Base-by-base conservation (phyloP, 768 basidiomycete species). In the Hydnum rufescens region DNA sequence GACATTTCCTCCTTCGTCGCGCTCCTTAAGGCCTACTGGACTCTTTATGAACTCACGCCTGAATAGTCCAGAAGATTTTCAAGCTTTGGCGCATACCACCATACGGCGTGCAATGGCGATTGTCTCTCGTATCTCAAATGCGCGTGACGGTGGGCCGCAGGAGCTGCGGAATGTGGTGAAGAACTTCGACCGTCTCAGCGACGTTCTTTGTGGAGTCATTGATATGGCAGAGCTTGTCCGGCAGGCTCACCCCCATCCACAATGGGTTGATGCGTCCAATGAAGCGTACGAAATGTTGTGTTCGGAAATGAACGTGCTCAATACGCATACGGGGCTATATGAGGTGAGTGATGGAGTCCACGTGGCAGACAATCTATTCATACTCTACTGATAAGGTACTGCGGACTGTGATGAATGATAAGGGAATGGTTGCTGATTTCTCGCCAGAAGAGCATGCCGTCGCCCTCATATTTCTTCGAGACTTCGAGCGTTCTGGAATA, bases 401-500 rank as follows among this genome's bases (percentile, higher is more conserved):
- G 46, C 77, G 76, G 63, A 68, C 64, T 16, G 81, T 88, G 43
- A 64, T 89, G 53, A 73, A 73, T 23, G 82, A 88, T 63, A 69
- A 73, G 3, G 70, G 73, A 23, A 72, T 88, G 34, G 73, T 80
- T 29, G 68, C 73, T 49, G 75, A 76, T 0, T 72, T 87, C 50
- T 74, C 72, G 49, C 74, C 74, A 8, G 86, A 88, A 61, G 86
- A 81, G n/a, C 68, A 75, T 51, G 77, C 82, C 57, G 89, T 92
- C 4, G 90, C 95, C 28, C 71, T 84, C 23, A 92, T 92, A 55
- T 97, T 97, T 66, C 82, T 88, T 75, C 75, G 83, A 46, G 95
- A 97, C 70, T 99, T 99, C 65, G 87, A 95, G 62, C 90, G 90
- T 64, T 97, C 92, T 13, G 93, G 88, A 5, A 92, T 97, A 57